Evolutionary conservation across 1,139 yeast genomes (phyloP).

Genomic region (Magnusiomyces paraingens): DNA sequence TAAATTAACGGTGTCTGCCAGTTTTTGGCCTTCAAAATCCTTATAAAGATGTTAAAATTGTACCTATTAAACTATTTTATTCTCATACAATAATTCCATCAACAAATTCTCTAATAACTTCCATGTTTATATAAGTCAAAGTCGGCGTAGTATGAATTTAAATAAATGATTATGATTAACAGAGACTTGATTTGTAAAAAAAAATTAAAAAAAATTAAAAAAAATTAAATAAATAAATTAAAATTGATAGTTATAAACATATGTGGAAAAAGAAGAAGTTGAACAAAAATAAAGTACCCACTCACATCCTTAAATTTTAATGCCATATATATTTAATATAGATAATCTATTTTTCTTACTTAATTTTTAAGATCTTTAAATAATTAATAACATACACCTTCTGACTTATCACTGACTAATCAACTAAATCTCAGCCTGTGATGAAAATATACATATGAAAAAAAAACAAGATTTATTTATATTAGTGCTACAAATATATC

Average conservation of each 20-base stretch:
- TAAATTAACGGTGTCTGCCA: constrained; percentile 13
- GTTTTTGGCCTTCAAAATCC: constrained; percentile 17
- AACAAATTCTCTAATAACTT: constrained; percentile 7
- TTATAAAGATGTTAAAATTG: background rate
- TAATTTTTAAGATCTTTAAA: too few species aligned
- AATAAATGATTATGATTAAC: background rate
- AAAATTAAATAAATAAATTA: background rate
- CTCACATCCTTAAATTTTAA: constrained; percentile 1
- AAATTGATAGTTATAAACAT: background rate
- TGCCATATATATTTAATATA: too few species aligned
- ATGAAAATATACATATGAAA: too few species aligned
- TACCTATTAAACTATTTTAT: background rate
- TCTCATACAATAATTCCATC: constrained; percentile 15
- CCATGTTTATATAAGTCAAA: constrained; percentile 4
- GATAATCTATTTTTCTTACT: too few species aligned
- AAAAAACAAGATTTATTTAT: too few species aligned
- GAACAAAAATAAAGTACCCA: background rate
- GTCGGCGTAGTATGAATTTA: background rate
- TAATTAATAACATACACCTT: too few species aligned
- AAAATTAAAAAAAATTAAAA: background rate
- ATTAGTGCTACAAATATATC: too few species aligned
- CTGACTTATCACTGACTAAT: too few species aligned
- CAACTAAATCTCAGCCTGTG: too few species aligned
- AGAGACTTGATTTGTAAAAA: background rate
- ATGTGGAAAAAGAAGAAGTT: background rate